These are phyloP conservation scores for Quercus suber DNA, from an alignment of 306 rosid species.

Conservation along the genomic window DNA sequence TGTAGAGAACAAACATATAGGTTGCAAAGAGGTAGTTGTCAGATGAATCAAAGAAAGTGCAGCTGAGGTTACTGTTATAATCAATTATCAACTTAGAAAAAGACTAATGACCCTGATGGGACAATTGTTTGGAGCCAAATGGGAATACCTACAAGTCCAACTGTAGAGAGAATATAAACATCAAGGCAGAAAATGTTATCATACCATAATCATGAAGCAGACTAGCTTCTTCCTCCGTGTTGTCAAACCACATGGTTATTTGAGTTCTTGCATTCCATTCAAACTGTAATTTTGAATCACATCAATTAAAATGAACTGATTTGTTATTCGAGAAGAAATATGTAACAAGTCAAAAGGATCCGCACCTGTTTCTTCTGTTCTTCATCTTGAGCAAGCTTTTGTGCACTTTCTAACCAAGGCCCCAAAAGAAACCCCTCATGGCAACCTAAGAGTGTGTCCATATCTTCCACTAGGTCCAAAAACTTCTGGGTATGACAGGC, in stretches of 20 bases:
- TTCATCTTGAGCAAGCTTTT: constrained; percentile 68
- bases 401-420: constrained; percentile 86
- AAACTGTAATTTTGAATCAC: constrained; percentile 43
- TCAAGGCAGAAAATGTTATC: constrained; percentile 8
- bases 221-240: constrained; percentile 71
- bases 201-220: constrained; percentile 87
- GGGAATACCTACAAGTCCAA: background rate
- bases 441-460: constrained; percentile 73
- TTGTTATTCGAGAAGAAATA: background rate
- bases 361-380: constrained; percentile 73
- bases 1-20: background rate
- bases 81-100: background rate
- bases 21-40: background rate
- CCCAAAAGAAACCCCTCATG: constrained; percentile 91
- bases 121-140: background rate
- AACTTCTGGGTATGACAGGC: constrained; percentile 46
- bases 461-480: constrained; percentile 65
- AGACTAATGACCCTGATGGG: no score
- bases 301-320: constrained; percentile 8
- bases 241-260: constrained; percentile 97
- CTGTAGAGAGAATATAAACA: background rate
- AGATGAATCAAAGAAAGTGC: background rate
- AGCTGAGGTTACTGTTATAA: background rate
- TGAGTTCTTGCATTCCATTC: constrained; percentile 97
- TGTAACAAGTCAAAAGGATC: background rate